Percentiles rank a stretch among this genome's conserved stretches.
Evolutionary conservation across 2,329 filamentous ascomycete genomes (phyloP).

Genomic region (Dothideomycetes sp.): DNA sequence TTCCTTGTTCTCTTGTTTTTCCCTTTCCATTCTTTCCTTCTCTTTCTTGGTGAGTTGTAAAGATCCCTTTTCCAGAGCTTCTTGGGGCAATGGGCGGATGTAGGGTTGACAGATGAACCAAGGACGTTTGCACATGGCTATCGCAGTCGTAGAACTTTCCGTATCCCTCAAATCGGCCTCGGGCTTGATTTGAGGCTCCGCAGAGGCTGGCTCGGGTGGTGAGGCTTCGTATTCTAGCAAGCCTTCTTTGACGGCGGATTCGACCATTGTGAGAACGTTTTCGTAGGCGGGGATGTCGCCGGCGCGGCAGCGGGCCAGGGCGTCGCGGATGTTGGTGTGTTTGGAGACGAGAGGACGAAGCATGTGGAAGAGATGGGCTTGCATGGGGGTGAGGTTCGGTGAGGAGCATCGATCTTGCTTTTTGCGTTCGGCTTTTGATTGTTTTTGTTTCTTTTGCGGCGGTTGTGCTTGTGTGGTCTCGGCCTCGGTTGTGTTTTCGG

Average conservation of each 20-base stretch:
- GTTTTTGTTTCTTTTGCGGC: slow-evolving; percentile 36
- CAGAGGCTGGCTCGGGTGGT: background rate
- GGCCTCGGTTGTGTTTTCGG: slow-evolving; percentile 18
- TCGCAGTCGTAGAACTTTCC: slow-evolving; percentile 46
- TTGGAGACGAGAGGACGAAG: slow-evolving; percentile 70
- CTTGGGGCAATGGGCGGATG: slow-evolving; percentile 73
- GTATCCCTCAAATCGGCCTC: slow-evolving; percentile 20
- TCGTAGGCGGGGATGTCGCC: slow-evolving; percentile 73
- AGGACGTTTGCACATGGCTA: slow-evolving; percentile 66
- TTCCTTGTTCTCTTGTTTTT: slow-evolving; percentile 25
- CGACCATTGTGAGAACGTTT: slow-evolving; percentile 63
- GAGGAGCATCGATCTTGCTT: slow-evolving; percentile 40
- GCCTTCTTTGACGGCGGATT: slow-evolving; percentile 63
- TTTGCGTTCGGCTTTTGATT: slow-evolving; percentile 36
- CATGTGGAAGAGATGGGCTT: slow-evolving; percentile 88
- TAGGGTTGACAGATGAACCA: slow-evolving; percentile 91
- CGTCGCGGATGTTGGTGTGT: slow-evolving; percentile 77
- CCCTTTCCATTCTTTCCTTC: slow-evolving; percentile 29
- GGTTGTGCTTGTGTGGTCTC: slow-evolving; percentile 34
- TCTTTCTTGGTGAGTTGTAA: slow-evolving; percentile 65
- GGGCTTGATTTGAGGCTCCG: slow-evolving; percentile 17
- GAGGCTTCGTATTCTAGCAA: slow-evolving; percentile 52
- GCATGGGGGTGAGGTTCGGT: slow-evolving; percentile 62
- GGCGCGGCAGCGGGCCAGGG: slow-evolving; percentile 58
- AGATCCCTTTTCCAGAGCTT: slow-evolving; percentile 75